These are phyloP conservation scores for Tricladium varicosporioides DNA, from an alignment of 2,329 filamentous ascomycete species.

Conservation along the genomic window DNA sequence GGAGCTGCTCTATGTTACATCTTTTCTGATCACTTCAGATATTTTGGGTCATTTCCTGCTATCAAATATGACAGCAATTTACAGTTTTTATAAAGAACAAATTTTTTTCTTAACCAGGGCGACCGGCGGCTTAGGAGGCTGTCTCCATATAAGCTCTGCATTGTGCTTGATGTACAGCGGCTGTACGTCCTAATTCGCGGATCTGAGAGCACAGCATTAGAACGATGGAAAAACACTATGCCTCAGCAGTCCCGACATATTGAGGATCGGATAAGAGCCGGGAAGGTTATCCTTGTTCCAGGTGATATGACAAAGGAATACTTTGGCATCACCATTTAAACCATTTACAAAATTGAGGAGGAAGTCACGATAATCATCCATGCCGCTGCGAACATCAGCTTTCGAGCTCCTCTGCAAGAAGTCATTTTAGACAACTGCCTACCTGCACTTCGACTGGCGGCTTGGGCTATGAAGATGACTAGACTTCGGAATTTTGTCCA, in stretches of 20 bases:
- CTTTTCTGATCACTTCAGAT: too few species aligned
- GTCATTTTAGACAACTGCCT: constrained; percentile 14
- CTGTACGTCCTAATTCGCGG: constrained; percentile 10
- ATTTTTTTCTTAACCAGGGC: constrained; percentile 8
- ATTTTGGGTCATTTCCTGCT: too few species aligned
- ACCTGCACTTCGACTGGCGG: constrained; percentile 8
- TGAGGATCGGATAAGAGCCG: neutral
- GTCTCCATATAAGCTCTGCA: constrained; percentile 9
- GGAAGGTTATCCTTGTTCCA: constrained; percentile 12
- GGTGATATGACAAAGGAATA: constrained; percentile 8
- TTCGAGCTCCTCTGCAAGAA: constrained; percentile 9
- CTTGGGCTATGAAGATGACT: constrained; percentile 6
- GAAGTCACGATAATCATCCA: constrained; percentile 11
- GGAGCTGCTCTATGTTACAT: too few species aligned
- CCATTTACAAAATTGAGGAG: constrained; percentile 9
- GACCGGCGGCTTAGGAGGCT: constrained; percentile 5
- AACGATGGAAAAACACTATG: constrained; percentile 13
- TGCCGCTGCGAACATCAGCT: constrained; percentile 8
- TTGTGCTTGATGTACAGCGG: constrained; percentile 7
- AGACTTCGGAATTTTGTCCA: constrained; percentile 10
- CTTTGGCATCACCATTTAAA: constrained; percentile 9
- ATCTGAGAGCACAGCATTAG: neutral
- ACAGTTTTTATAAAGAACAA: constrained; percentile 9
- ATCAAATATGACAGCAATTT: too few species aligned
- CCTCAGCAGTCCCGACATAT: neutral